Evolutionary conservation across 1,284 basidiomycete species (phyloP).

Genomic region (Sparassis latifolia): DNA sequence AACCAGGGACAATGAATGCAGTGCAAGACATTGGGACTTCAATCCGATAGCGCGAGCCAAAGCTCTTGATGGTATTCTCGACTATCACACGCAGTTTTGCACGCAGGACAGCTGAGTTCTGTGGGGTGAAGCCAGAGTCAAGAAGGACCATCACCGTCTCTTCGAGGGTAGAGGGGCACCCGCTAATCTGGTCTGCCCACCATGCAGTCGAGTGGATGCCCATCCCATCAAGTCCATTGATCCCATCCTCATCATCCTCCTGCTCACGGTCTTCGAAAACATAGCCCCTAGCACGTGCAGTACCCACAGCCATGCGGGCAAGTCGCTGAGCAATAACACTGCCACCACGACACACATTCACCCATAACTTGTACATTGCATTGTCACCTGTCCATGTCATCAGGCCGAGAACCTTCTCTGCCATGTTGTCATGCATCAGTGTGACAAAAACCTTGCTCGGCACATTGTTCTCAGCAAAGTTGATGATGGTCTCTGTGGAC

Average conservation of each 20-base stretch:
- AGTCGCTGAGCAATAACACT: conserved; percentile 25
- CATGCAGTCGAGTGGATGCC: conserved; percentile 15
- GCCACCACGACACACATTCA: conserved; percentile 26
- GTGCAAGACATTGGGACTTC: conserved; percentile 27
- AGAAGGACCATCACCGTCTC: conserved; percentile 31
- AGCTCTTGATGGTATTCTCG: conserved; percentile 14
- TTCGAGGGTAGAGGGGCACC: conserved; percentile 32
- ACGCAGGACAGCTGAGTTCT: conserved; percentile 23
- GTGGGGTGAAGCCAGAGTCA: conserved; percentile 32
- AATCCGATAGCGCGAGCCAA: conserved; percentile 9
- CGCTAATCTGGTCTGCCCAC: conserved; percentile 33
- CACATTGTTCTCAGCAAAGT: conserved; percentile 41
- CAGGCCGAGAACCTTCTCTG: conserved; percentile 19
- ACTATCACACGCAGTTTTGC: conserved; percentile 27
- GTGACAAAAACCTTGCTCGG: conserved; percentile 20
- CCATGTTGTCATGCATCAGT: conserved; percentile 21
- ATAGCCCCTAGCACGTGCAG: conserved; percentile 24
- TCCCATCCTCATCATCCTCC: conserved; percentile 4
- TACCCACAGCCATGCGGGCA: conserved; percentile 23
- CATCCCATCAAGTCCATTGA: conserved; percentile 1
- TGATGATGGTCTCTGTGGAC: conserved; percentile 37
- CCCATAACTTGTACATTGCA: conserved; percentile 26
- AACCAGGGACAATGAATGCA: conserved; percentile 35
- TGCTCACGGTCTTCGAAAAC: conserved; percentile 8
- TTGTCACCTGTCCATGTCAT: conserved; percentile 21